Evolutionary conservation across 116 monocot genomes (phyloP).

Genomic region (Phalaenopsis hybrid): DNA sequence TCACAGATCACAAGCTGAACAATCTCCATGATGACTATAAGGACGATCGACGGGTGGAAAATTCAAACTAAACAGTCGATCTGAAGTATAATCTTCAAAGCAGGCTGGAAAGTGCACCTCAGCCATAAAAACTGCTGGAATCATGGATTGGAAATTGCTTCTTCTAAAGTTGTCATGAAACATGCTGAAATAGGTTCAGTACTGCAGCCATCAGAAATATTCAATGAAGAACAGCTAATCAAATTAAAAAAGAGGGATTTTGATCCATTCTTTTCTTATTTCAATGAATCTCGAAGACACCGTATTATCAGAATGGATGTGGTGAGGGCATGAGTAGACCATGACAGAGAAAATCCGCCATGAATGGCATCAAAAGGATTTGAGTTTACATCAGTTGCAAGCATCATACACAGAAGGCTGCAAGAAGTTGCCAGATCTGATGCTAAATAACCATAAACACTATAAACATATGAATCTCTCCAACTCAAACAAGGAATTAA

Average conservation of each 20-base stretch:
- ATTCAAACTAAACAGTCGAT: not conserved
- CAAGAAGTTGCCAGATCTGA: constrained; percentile 5
- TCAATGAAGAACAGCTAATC: no score
- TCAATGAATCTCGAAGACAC: not conserved
- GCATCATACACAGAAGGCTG: constrained; percentile 4
- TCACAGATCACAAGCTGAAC: not conserved
- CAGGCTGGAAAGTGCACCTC: not conserved
- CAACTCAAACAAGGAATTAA: not conserved
- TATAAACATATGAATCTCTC: constrained; percentile 3
- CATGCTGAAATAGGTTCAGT: no score
- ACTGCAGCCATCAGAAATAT: no score
- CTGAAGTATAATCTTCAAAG: not conserved
- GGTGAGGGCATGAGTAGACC: not conserved
- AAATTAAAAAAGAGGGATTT: not conserved
- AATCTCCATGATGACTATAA: not conserved
- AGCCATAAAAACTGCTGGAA: not conserved
- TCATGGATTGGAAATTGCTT: not conserved
- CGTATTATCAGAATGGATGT: not conserved
- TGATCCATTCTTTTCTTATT: not conserved
- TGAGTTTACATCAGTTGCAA: not conserved
- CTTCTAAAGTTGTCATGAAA: not conserved
- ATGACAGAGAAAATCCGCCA: not conserved
- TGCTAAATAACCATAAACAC: not conserved
- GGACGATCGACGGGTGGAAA: not conserved
- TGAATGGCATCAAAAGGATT: not conserved